Evolutionary conservation across 768 basidiomycete species (phyloP), one percentile per base, ranked within the genome.

Genomic region (Macrolepiota fuliginosa): DNA sequence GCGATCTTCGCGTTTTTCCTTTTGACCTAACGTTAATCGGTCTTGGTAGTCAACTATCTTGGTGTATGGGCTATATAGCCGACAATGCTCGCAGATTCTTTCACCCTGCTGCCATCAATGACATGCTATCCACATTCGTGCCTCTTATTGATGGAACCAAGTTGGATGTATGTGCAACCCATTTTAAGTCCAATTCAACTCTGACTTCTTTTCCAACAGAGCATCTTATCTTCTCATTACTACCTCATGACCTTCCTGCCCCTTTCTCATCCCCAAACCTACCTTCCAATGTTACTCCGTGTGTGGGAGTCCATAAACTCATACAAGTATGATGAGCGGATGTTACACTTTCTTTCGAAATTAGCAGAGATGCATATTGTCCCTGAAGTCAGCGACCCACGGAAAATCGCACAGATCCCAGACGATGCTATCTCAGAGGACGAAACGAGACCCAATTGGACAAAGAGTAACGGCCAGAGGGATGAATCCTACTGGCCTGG

Each of bases 231-330:
- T 12, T 87, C 91, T 3, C 92, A 96, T 72, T 92, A 90, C 68
- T 94, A 92, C 74, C 78, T 95, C 68, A 81, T 90, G 65, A 90
- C 90, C 37, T 96, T 95, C 76, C 81, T 96, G 53, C 94, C 94
- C 2, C 79, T 91, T 62, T 84, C 86, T 5, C 92, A 94, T 70
- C 92, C 92, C 35, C 90, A 94, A 75, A 83, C 84, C 49, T 95
- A 94, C 79, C 81, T 87, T 57, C 89, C 85, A 56, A 89, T 90
- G 83, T 79, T 94, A 57, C 91, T 95, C 77, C 87, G 89, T 57
- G 69, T 94, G 50, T 96, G 93, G 92, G 88, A 91, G 73, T 89
- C 91, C 12, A 79, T 96, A 69, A 94, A 94, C 76, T 92, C 91
- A 61, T 91, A 91, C 72, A 83, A 88, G 74, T 95, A 87, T 76